Evolutionary conservation across 2,329 filamentous ascomycete genomes (phyloP), one percentile per base, ranked within the genome.

Genomic region (Sarocladium brachiariae): DNA sequence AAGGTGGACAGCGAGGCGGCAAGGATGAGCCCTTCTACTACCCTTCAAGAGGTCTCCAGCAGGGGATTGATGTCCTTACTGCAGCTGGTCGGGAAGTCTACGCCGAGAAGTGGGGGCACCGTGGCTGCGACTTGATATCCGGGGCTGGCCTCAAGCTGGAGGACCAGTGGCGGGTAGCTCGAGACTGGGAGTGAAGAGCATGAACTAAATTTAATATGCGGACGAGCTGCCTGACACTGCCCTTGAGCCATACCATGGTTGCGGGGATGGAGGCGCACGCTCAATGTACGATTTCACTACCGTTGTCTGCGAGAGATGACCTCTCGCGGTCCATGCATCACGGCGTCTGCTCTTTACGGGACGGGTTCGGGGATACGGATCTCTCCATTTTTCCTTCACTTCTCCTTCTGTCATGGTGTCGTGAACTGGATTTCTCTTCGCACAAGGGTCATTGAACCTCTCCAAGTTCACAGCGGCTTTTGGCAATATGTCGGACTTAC

Each of bases 21-120:
- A 49, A 68, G 21, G 75, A 73, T 13, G 77, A 80, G 58, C 76
- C 76, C 1, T 80, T 72, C 53, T 75, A 78, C 59, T 72, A 77
- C 53, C 65, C 74, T 49, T 55, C 70, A 0, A 67, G 67, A 2
- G 76, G 75, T 1, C 64, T 77, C 49, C 65, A 69, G 3, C 60
- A 65, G 43, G 70, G 64, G 1, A 68, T 77, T 51, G 65, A 69
- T 51, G 63, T 76, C 48, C 59, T 72, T 16, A 73, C 71, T 24
- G 72, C 74, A 54, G 66, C 70, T 16, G 74, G 74, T 0, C 59
- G 64, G n/a, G 63, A 66, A 52, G 62, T 72, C 7, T 70, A 63
- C 52, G 58, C 61, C 9, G 62, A 68, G 52, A 75, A 75, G 58
- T 75, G 73, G 72, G 72, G 72, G 1, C 69, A 73, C 53, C 57